phyloP scores from a whole-genome alignment of 2,329 filamentous ascomycete genomes.

The Penicillium sp. region DNA sequence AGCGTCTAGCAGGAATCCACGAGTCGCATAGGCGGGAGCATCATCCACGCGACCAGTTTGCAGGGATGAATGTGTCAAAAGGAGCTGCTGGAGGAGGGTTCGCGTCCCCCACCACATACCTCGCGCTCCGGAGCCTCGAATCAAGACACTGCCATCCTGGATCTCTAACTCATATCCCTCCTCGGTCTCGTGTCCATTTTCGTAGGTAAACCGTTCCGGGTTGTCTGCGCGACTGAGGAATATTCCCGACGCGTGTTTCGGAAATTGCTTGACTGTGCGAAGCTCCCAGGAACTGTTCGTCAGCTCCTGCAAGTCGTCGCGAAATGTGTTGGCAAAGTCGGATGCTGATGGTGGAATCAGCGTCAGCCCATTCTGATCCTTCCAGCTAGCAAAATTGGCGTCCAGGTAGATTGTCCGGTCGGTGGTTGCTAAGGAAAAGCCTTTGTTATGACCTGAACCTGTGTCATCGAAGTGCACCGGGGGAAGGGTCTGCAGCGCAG shows the following conservation, averaged over 20 bases:
- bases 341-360: constrained; percentile 51
- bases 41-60: constrained; percentile 47
- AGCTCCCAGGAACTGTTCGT: constrained; percentile 46
- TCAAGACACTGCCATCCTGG: constrained; percentile 36
- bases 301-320: constrained; percentile 43
- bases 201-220: constrained; percentile 41
- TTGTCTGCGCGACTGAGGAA: constrained; percentile 35
- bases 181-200: constrained; percentile 47
- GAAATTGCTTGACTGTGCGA: constrained; percentile 35
- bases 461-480: constrained; percentile 32
- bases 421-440: constrained; percentile 14
- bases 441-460: constrained; percentile 23
- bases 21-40: constrained; percentile 50
- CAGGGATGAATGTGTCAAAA: constrained; percentile 41
- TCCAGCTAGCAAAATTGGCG: constrained; percentile 35
- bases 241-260: constrained; percentile 40
- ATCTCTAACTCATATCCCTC: constrained; percentile 52
- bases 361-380: constrained; percentile 48
- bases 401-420: constrained; percentile 39
- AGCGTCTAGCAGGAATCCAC: constrained; percentile 54
- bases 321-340: constrained; percentile 51
- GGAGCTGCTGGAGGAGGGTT: constrained; percentile 52
- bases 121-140: constrained; percentile 54
- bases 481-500: constrained; percentile 41
- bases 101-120: constrained; percentile 60